Percentiles rank a stretch among this genome's conserved stretches.
These are phyloP conservation scores for Jatropha curcas DNA, from an alignment of 345 rosid species.

Conservation along the genomic window DNA sequence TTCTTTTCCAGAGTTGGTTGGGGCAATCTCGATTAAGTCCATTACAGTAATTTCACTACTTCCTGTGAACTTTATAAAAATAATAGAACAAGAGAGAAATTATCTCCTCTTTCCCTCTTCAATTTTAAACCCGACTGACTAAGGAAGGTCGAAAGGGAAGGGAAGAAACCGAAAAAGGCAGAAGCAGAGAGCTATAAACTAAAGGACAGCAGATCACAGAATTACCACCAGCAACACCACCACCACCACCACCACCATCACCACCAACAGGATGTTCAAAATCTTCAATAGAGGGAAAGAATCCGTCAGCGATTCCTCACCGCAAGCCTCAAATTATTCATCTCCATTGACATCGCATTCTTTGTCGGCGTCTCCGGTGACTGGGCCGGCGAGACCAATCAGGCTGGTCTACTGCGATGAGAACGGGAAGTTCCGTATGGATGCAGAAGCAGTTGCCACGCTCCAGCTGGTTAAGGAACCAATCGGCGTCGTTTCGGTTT, in stretches of 20 bases:
- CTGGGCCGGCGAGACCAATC: slow-evolving; percentile 96
- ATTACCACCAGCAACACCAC: not conserved
- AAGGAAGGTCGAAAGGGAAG: not conserved
- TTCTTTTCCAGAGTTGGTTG: too few relatives aligned
- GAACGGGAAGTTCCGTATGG: slow-evolving; percentile 96
- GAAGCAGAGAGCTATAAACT: not conserved
- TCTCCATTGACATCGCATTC: slow-evolving; percentile 10
- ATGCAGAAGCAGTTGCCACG: slow-evolving; percentile 95
- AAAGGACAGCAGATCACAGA: not conserved
- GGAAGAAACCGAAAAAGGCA: not conserved
- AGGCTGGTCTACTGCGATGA: slow-evolving; percentile 87
- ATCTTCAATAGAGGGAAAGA: slow-evolving; percentile 24
- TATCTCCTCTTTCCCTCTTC: slow-evolving; percentile 7
- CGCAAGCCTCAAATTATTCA: slow-evolving; percentile 1
- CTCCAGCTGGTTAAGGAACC: slow-evolving; percentile 96
- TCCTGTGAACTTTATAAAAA: not conserved
- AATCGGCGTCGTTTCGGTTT: slow-evolving; percentile 92
- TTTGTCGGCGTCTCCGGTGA: slow-evolving; percentile 41
- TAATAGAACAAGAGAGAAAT: not conserved
- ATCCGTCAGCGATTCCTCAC: slow-evolving; percentile 8
- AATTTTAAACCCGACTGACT: slow-evolving; percentile 20
- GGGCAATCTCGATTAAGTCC: not conserved
- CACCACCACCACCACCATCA: not conserved
- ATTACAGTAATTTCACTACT: not conserved
- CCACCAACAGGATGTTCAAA: slow-evolving; percentile 15